Conservation (phyloP, 179 eudicot species). For the Pouteria campechiana region DNA sequence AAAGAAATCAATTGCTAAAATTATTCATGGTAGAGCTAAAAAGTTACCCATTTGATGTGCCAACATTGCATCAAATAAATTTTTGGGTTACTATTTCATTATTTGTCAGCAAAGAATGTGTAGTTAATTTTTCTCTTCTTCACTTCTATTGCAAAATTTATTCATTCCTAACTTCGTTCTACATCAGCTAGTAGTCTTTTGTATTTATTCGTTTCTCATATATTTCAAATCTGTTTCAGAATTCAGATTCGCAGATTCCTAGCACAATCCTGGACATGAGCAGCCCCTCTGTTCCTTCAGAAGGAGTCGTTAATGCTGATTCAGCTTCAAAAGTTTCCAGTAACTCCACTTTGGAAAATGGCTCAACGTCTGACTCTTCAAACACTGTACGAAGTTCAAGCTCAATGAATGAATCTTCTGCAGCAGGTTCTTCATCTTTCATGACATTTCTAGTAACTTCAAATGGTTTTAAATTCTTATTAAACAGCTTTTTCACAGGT, state of each 20-base stretch:
- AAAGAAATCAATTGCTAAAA: too few species aligned
- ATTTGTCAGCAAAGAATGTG: too few species aligned
- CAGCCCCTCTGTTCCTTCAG: constrained; percentile 13
- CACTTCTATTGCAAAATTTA: too few species aligned
- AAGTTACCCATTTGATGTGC: too few species aligned
- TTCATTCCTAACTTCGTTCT: too few species aligned
- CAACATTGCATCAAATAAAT: too few species aligned
- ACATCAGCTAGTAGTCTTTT: too few species aligned
- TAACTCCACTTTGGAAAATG: constrained; percentile 19
- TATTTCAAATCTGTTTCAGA: constrained; percentile 14
- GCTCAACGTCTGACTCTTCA: constrained; percentile 16
- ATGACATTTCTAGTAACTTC: too few species aligned
- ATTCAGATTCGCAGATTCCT: constrained; percentile 15
- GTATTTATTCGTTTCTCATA: not conserved
- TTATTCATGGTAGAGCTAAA: too few species aligned
- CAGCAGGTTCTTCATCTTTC: constrained; percentile 15
- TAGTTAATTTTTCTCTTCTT: too few species aligned
- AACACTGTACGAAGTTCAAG: constrained; percentile 18
- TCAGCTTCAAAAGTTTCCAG: constrained; percentile 11
- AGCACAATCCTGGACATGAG: constrained; percentile 16
- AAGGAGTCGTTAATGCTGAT: constrained; percentile 18
- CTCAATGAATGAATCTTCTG: constrained; percentile 12
- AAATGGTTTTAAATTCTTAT: too few species aligned
- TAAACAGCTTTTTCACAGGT: constrained; percentile 19
- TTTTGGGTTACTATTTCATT: too few species aligned